These are phyloP conservation scores for Trichoderma polysporum DNA, from an alignment of 2,329 filamentous ascomycete species.

Conservation along the genomic window DNA sequence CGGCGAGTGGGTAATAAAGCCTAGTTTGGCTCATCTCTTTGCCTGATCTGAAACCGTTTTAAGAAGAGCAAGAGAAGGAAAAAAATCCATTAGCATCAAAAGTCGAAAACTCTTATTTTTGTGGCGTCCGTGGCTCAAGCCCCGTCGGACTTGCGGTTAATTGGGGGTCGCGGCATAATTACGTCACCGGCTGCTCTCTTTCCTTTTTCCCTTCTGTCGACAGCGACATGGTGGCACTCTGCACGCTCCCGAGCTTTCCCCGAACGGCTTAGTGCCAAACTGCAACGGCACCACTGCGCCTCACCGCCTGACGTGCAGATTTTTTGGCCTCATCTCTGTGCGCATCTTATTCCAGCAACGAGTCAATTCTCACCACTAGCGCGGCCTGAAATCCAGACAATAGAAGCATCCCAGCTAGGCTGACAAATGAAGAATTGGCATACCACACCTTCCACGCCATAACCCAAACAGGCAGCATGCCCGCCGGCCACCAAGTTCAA, in stretches of 20 bases:
- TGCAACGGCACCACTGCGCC: slow-evolving; percentile 13
- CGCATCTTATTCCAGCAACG: slow-evolving; percentile 15
- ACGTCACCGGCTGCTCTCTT: slow-evolving; percentile 1
- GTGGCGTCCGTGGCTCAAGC: slow-evolving; percentile 1
- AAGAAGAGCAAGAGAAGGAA: not conserved
- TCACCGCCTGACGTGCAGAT: slow-evolving; percentile 24
- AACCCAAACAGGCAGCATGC: slow-evolving; percentile 26
- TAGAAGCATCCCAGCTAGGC: slow-evolving; percentile 8
- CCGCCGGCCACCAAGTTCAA: slow-evolving; percentile 17
- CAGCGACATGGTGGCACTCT: not conserved
- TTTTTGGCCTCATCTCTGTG: slow-evolving; percentile 17
- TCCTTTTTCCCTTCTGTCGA: not conserved
- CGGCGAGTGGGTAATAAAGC: not conserved
- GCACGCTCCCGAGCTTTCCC: slow-evolving; percentile 17
- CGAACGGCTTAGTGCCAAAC: not conserved
- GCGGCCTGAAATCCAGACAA: slow-evolving; percentile 12
- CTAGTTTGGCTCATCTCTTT: not conserved
- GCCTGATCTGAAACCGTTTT: slow-evolving; percentile 4
- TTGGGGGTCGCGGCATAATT: slow-evolving; percentile 13
- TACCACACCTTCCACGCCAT: slow-evolving; percentile 4
- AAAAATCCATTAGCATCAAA: not conserved
- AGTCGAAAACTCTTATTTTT: not conserved
- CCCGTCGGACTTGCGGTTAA: slow-evolving; percentile 15
- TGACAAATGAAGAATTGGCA: slow-evolving; percentile 21
- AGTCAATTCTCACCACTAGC: slow-evolving; percentile 20